Conservation (phyloP, 495 filamentous ascomycete species). For the Cryomyces antarcticus region DNA sequence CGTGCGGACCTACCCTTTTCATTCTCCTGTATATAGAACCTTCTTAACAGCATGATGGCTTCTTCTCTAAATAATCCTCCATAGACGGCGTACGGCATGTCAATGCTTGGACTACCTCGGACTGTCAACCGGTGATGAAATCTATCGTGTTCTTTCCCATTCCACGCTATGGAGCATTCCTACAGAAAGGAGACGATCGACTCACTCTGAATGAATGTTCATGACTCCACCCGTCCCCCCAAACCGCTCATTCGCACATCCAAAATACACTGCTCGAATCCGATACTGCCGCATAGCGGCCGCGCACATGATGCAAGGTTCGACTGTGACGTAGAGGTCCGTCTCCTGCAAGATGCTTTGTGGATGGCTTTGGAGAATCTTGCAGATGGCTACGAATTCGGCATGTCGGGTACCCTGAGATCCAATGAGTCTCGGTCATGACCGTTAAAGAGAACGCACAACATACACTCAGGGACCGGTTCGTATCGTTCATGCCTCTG, state of each 20-base stretch:
- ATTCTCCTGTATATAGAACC: slow-evolving; percentile 96
- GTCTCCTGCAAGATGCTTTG: slow-evolving; percentile 43
- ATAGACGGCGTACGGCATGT: slow-evolving; percentile 51
- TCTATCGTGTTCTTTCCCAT: neutral
- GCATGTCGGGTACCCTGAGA: slow-evolving; percentile 75
- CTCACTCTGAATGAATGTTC: slow-evolving; percentile 56
- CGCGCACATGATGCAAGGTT: slow-evolving; percentile 97
- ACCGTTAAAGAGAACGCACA: neutral
- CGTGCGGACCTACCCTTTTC: slow-evolving; percentile 39
- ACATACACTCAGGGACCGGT: slow-evolving; percentile 53
- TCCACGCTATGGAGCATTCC: too few species aligned
- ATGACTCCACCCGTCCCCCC: slow-evolving; percentile 88
- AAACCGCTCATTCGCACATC: slow-evolving; percentile 90
- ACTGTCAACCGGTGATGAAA: neutral
- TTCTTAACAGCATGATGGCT: slow-evolving; percentile 71
- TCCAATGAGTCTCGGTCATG: too few species aligned
- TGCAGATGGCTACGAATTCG: slow-evolving; percentile 68
- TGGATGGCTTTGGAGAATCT: slow-evolving; percentile 35
- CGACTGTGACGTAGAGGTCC: slow-evolving; percentile 86
- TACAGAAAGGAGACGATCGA: slow-evolving; percentile 1
- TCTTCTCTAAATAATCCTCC: slow-evolving; percentile 74
- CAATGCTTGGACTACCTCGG: slow-evolving; percentile 30
- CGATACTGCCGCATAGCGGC: slow-evolving; percentile 70
- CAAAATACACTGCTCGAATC: slow-evolving; percentile 73
- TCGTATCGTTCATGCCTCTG: slow-evolving; percentile 87